A percentile compares a stretch with the other conserved stretches of the same genome.
These are phyloP conservation scores for Ziziphus jujuba DNA, from an alignment of 306 rosid species.

Conservation along the genomic window DNA sequence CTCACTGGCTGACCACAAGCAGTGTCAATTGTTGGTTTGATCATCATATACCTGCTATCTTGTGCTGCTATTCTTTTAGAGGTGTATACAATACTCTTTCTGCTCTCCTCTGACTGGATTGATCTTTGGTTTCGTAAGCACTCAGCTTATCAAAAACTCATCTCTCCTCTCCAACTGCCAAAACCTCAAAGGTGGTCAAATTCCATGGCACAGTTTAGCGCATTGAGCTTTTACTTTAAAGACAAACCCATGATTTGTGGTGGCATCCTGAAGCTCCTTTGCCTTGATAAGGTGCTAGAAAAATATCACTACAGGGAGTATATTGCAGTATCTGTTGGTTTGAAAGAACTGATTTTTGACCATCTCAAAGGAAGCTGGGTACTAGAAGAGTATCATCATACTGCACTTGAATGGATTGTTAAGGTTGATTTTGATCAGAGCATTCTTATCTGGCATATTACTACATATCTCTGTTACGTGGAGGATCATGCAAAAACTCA, in stretches of 20 bases:
- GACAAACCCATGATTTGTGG: not conserved
- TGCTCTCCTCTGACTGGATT: conserved; percentile 37
- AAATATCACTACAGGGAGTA: conserved; percentile 14
- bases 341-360: conserved; percentile 24
- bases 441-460: conserved; percentile 34
- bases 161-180: not conserved
- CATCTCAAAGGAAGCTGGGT: conserved; percentile 5
- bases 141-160: not conserved
- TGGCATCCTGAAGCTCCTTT: not conserved
- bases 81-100: conserved; percentile 10
- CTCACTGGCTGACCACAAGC: not conserved
- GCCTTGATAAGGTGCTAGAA: not conserved
- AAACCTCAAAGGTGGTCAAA: conserved; percentile 31
- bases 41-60: conserved; percentile 26
- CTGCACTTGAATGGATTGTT: conserved; percentile 7
- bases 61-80: conserved; percentile 37
- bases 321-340: too few relatives aligned
- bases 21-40: not conserved
- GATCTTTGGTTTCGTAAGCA: conserved; percentile 23
- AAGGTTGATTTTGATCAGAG: conserved; percentile 19
- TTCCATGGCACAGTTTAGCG: conserved; percentile 29
- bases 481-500: not conserved
- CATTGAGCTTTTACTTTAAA: conserved; percentile 11
- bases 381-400: not conserved
- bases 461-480: conserved; percentile 16